Evolutionary conservation across 1,139 yeast species (phyloP).

Genomic region (Saccharomyces uvarum): DNA sequence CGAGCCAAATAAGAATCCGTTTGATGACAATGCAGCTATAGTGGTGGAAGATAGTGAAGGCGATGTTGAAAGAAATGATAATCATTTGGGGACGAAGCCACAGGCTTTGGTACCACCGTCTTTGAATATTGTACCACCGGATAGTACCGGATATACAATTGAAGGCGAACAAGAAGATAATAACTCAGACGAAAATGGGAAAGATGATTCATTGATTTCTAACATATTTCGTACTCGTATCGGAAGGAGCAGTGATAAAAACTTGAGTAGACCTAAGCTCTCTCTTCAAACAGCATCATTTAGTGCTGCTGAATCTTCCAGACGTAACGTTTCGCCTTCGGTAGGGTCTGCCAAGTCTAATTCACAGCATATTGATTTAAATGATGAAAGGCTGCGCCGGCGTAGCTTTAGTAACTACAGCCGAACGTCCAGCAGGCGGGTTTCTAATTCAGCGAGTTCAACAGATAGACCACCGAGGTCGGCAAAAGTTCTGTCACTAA

Average conservation of each 20-base stretch:
- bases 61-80: background rate
- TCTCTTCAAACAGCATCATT: slow-evolving; percentile 15
- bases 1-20: slow-evolving; percentile 3
- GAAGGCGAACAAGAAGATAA: slow-evolving; percentile 3
- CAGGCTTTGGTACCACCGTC: slow-evolving; percentile 2
- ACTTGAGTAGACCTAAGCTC: slow-evolving; percentile 13
- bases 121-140: slow-evolving; percentile 6
- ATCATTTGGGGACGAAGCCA: background rate
- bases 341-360: slow-evolving; percentile 6
- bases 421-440: slow-evolving; percentile 7
- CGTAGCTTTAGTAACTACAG: slow-evolving; percentile 9
- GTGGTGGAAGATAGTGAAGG: background rate
- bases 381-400: slow-evolving; percentile 11
- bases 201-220: slow-evolving; percentile 12
- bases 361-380: background rate
- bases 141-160: background rate
- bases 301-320: slow-evolving; percentile 4
- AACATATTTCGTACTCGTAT: slow-evolving; percentile 11
- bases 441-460: slow-evolving; percentile 12
- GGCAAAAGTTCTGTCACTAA: slow-evolving; percentile 24
- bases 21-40: background rate
- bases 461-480: slow-evolving; percentile 18
- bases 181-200: slow-evolving; percentile 2
- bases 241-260: slow-evolving; percentile 4
- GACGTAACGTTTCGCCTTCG: slow-evolving; percentile 5